Base-by-base conservation (phyloP, 345 rosid species). In the Ceriops decandra region DNA sequence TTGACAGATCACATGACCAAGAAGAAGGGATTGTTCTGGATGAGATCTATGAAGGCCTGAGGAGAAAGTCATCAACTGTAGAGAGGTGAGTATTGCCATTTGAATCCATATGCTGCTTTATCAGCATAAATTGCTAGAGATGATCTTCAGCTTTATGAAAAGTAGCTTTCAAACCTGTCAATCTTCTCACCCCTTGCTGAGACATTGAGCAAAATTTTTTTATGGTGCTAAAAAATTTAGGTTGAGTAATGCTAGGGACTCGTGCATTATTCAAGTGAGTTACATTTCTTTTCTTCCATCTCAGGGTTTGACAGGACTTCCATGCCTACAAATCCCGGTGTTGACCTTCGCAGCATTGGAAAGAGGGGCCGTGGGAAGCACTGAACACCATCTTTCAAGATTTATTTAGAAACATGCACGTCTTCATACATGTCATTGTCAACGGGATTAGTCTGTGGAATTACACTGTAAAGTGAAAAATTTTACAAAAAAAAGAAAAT, bases 21-120 rank as follows among this genome's bases (percentile, higher is more conserved):
- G 78, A 95, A 78, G 88, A 90, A 83, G 70, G 92, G 96, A 28
- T 79, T 91, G 78, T 92, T 95, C 77, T 95, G 99, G 98, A 76
- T 91, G 61, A 90, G 87, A 72, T 87, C 96, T 66, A 76, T 89
- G 82, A 90, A 85, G 85, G 88, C 77, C 8, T 92, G 85, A 92
- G 72, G 74, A 69, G 64, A 70, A 24, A 62, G 52, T 24, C 0
- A 0, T 78, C 69, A 46, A 69, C 62, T 22, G 10, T 60, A 58
- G 46, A 72, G 79, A 72, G 85, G 86, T 82, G 62, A 72, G 82
- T 32, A 60, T 56, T 9, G 24, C 22, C 6, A 42, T 42, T 52
- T 58, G 31, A 57, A 15, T 38, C 33, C 28, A 27, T 64, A 11
- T 58, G 16, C 52, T 56, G 59, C 60, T 42, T 21, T 75, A 5